A percentile compares a stretch with the other conserved stretches of the same genome.
Conservation (phyloP, 176 grass and related monocot genomes). For the Avena atlantica region DNA sequence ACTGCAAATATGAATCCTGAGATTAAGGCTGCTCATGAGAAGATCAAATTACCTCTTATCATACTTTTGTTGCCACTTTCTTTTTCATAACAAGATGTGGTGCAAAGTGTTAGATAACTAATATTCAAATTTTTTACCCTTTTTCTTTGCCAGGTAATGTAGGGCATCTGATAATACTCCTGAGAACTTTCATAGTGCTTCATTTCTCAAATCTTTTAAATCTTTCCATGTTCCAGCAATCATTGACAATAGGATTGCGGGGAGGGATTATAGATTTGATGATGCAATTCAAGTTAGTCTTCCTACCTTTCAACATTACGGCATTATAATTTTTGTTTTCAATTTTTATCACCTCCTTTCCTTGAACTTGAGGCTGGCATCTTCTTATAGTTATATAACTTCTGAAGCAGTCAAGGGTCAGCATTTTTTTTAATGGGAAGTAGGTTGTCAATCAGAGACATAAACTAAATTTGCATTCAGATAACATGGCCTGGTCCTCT, state of each 20-base stretch:
- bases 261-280: slow-evolving; percentile 77
- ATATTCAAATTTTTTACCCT: slow-evolving; percentile 13
- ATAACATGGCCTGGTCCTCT: not conserved
- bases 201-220: slow-evolving; percentile 43
- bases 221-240: slow-evolving; percentile 65
- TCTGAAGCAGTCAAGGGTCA: not conserved
- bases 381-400: slow-evolving; percentile 5
- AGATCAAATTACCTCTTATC: not conserved
- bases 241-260: slow-evolving; percentile 71
- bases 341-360: slow-evolving; percentile 6
- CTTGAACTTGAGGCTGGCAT: slow-evolving; percentile 36
- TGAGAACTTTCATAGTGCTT: slow-evolving; percentile 30
- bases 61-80: not conserved
- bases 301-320: slow-evolving; percentile 41
- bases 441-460: not conserved
- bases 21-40: not conserved
- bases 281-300: slow-evolving; percentile 83
- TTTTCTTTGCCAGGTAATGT: slow-evolving; percentile 54
- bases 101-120: slow-evolving; percentile 29
- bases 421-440: not conserved
- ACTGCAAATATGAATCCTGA: slow-evolving; percentile 1
- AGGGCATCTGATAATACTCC: slow-evolving; percentile 20
- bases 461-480: not conserved
- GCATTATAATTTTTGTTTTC: slow-evolving; percentile 2
- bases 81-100: slow-evolving; percentile 13